Evolutionary conservation across 2,329 filamentous ascomycete genomes (phyloP), one percentile per base, ranked within the genome.

Genomic region (Fusarium avenaceum): DNA sequence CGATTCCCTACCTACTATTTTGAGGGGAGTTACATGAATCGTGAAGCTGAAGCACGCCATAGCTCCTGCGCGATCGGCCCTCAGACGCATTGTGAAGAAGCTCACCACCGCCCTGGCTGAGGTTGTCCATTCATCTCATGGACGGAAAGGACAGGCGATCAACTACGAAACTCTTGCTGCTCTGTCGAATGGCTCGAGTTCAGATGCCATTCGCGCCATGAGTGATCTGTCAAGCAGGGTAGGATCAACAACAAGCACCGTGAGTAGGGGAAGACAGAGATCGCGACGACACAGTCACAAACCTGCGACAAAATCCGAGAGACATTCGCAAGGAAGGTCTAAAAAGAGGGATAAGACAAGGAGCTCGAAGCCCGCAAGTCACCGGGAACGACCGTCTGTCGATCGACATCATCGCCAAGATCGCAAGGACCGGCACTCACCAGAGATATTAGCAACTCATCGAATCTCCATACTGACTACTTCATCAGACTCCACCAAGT

Each of bases 141-240:
- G 77, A 73, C 57, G 76, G 35, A 78, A 70, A 49, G 53, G 51
- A 38, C 56, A 76, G 2, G 69, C 70, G 28, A 69, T 85, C 42
- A 82, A 85, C 73, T 85, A 83, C 62, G 77, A 79, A 26, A 82
- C 82, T 4, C 77, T 87, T 28, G 74, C 81, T 61, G 78, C 80
- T 7, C 70, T 87, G 28, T 86, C 84, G 5, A 82, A 81, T 58
- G 74, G 80, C 4, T 85, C 84, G 0, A 78, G 84, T 26, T 61
- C 78, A n/a, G 82, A 85, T 49, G 83, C 84, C 2, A 79, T 86
- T 61, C 77, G 78, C 56, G 78, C 84, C 9, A 86, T 87, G 54
- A 79, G 84, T 50, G 78, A 79, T 17, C 75, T 87, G 26, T 85
- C 84, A 3, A 57, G 71, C 47, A 79, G 72, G 71, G 74, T 75